Percentiles rank a stretch among this genome's conserved stretches.
These are phyloP conservation scores for Cercospora sp. DNA, from an alignment of 2,329 filamentous ascomycete genomes.

Conservation along the genomic window DNA sequence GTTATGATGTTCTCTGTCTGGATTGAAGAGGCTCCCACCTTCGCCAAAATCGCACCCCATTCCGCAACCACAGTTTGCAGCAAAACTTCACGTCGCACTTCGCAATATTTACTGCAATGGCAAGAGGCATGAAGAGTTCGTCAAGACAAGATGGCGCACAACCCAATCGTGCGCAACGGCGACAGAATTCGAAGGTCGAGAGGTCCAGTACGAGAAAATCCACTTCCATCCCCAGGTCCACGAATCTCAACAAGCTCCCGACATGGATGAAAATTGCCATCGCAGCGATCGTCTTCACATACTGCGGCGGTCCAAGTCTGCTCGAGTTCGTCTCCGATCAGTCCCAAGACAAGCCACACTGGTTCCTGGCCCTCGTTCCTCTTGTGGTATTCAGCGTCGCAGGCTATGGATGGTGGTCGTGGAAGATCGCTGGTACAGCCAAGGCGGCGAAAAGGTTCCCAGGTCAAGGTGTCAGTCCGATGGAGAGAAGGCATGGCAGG, in stretches of 20 bases:
- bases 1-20: not conserved
- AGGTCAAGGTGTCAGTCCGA: not conserved
- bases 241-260: not conserved
- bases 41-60: not conserved
- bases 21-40: not conserved
- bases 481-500: constrained; percentile 3
- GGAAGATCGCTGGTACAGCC: not conserved
- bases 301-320: not conserved
- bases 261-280: not conserved
- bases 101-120: not conserved
- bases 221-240: not conserved
- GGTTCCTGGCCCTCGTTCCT: not conserved
- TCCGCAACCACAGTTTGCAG: not conserved
- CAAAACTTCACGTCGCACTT: not conserved
- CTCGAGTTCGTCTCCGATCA: not conserved
- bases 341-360: not conserved
- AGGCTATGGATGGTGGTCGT: not conserved
- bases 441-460: not conserved
- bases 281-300: not conserved
- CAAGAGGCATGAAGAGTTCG: not conserved
- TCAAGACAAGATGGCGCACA: not conserved
- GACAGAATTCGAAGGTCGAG: not conserved
- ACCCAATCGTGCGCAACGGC: not conserved
- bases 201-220: not conserved
- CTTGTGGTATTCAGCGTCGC: not conserved